Percentiles rank a stretch among this genome's conserved stretches.
Evolutionary conservation across 345 rosid genomes (phyloP).

Genomic region (Lenwebbia sp.): DNA sequence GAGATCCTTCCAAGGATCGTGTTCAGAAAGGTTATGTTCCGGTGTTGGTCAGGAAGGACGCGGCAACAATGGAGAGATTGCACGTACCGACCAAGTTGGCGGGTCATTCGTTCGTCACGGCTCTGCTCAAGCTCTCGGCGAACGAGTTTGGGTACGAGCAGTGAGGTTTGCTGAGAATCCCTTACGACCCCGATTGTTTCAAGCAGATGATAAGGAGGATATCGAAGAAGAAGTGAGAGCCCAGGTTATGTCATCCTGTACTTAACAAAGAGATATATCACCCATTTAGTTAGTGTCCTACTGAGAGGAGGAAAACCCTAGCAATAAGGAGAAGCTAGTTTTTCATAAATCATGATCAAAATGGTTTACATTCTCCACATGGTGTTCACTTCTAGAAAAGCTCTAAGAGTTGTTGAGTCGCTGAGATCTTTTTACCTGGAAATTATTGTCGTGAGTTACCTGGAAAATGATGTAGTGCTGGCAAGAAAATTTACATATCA

Average conservation of each 20-base stretch:
- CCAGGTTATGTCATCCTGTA: not conserved
- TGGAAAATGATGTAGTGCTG: not conserved
- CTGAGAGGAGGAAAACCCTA: not conserved
- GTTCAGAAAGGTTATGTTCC: conserved; percentile 18
- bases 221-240: not conserved
- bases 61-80: conserved; percentile 8
- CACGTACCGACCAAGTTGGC: conserved; percentile 14
- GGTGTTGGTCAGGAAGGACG: conserved; percentile 15
- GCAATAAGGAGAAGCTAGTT: not conserved
- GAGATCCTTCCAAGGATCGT: not conserved
- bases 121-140: conserved; percentile 14
- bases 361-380: not conserved
- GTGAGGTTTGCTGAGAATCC: conserved; percentile 18
- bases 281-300: not conserved
- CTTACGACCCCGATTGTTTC: conserved; percentile 8
- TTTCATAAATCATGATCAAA: not conserved
- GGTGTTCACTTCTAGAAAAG: not conserved
- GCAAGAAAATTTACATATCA: not conserved
- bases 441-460: not conserved
- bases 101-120: conserved; percentile 9
- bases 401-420: not conserved
- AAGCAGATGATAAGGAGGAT: conserved; percentile 6
- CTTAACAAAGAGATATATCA: not conserved
- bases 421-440: not conserved
- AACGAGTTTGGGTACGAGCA: conserved; percentile 11